These are phyloP conservation scores for Litchi chinensis DNA, from an alignment of 345 rosid genomes.

Conservation along the genomic window DNA sequence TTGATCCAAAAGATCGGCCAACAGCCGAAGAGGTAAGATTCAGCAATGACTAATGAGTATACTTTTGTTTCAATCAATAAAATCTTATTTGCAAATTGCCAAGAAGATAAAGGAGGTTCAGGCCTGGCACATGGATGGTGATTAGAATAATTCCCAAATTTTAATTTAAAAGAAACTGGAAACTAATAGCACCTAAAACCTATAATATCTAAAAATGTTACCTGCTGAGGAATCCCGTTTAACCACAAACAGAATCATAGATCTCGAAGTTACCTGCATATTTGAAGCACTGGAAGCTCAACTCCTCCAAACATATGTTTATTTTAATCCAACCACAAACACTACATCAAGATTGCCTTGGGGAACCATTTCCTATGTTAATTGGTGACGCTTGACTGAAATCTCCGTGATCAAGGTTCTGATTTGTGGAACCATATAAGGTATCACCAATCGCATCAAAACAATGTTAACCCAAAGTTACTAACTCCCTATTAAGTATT, in stretches of 20 bases:
- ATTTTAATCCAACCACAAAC: neutral
- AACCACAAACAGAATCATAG: neutral
- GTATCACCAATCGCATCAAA: neutral
- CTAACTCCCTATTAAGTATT: neutral
- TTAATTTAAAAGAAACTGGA: neutral
- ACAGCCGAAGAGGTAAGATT: slow-evolving; percentile 76
- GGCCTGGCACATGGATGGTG: neutral
- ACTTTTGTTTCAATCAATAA: neutral
- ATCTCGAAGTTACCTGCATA: neutral
- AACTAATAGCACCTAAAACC: neutral
- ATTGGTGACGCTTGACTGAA: slow-evolving; percentile 1
- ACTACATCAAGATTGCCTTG: neutral
- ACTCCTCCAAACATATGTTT: neutral
- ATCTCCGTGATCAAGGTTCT: neutral
- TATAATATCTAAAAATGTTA: neutral
- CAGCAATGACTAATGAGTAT: neutral
- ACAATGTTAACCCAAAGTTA: neutral
- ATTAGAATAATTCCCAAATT: neutral
- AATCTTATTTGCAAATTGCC: neutral
- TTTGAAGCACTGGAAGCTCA: neutral
- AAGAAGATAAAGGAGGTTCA: neutral
- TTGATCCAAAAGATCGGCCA: slow-evolving; percentile 98
- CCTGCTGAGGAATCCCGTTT: neutral
- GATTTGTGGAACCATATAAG: neutral
- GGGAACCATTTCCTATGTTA: neutral